phyloP scores from a whole-genome alignment of 257 asterid species.

The Gardenia jasminoides region DNA sequence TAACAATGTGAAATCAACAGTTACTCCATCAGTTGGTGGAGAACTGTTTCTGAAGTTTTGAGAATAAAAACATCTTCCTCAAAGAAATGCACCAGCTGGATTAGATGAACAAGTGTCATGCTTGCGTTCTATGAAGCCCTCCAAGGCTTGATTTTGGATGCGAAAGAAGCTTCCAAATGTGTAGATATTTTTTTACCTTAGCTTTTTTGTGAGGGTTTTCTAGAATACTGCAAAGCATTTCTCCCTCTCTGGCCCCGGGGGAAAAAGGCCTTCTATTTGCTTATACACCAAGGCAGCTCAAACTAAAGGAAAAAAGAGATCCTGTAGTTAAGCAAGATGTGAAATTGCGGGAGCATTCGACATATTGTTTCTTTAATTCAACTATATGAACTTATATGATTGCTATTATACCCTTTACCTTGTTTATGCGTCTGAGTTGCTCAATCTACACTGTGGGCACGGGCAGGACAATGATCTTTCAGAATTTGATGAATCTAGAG shows the following conservation, averaged over 20 bases:
- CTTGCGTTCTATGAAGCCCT: background rate
- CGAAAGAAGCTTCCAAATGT: background rate
- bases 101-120: background rate
- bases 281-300: background rate
- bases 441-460: constrained; percentile 16
- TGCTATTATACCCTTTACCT: background rate
- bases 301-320: background rate
- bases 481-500: constrained; percentile 98
- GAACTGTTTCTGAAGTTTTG: background rate
- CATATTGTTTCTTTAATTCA: no score
- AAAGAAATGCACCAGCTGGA: background rate
- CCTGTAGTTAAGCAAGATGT: background rate
- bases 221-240: background rate
- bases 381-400: background rate
- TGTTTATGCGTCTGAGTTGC: background rate
- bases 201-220: background rate
- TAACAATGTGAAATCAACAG: no score
- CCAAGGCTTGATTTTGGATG: background rate
- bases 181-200: background rate
- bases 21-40: no score
- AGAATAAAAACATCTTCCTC: background rate
- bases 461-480: constrained; percentile 96
- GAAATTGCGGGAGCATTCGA: background rate
- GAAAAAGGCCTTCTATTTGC: no score
- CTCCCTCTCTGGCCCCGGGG: background rate